Base-by-base conservation (phyloP, 2,329 filamentous ascomycete genomes). In the Cytospora piceae region DNA sequence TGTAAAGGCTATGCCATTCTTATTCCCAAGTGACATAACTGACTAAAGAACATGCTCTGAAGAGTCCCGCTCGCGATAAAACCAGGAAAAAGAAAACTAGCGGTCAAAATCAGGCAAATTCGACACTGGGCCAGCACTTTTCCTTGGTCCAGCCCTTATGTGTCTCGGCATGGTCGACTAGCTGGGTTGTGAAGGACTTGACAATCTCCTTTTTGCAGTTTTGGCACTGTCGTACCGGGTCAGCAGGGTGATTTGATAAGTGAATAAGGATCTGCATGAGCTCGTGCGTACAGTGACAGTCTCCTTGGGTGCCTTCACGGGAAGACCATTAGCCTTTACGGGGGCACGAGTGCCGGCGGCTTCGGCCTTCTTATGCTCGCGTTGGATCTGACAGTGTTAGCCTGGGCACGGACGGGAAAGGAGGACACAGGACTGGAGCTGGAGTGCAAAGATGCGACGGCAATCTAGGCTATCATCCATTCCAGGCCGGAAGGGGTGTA, bases 351-450 rank as follows among this genome's bases (percentile, higher is more conserved):
- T 86, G 67, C 83, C 83, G 34, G 82, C 83, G 32, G 79, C 80
- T 4, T 86, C 83, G 52, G 80, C 83, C 69, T 80, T 82, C 72
- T 85, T 83, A 76, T 86, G 83, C 75, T 86, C 83, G 73, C 81
- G 81, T 70, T 79, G 76, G 70, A 83, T 77, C 79, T 85, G 63
- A 8, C 17, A 56, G 27, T 52, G 63, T 64, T 22, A 64, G 63
- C 56, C 20, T 34, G 34, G 34, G 11, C 34, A 37, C 4, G 14
- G 60, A 24, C 11, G 12, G 32, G 22, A 72, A 11, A n/a, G 42
- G 9, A 31, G 24, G n/a, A 58, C 66, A 24, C 61, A 68, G 57
- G 58, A 29, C 17, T n/a, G 42, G 42, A 51, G 24, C 11, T 20
- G 46, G 9, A 39, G 27, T 17, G 60, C 67, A 32, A 62, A 68